A percentile compares a stretch with the other conserved stretches of the same genome.
Evolutionary conservation across 352 stramenopile species (phyloP).

Genomic region (Pythium grandisporangium): DNA sequence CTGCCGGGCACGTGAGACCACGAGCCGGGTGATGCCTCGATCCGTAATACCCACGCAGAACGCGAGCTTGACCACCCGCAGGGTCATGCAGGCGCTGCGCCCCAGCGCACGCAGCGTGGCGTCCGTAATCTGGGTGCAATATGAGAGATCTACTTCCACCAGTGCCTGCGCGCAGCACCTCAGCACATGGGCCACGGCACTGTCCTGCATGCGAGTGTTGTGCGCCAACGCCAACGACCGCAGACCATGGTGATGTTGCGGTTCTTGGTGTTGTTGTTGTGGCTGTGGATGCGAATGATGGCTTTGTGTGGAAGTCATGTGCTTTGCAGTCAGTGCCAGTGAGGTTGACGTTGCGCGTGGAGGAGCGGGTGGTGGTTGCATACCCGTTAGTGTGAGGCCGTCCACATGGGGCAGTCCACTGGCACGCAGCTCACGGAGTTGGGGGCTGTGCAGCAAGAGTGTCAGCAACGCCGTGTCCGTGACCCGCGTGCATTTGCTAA

Average conservation of each 20-base stretch:
- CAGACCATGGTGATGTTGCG: conserved; percentile 14
- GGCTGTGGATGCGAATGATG: no score
- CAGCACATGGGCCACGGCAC: conserved; percentile 32
- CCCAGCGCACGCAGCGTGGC: conserved; percentile 42
- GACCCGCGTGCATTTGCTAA: conserved; percentile 43
- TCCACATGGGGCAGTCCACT: conserved; percentile 35
- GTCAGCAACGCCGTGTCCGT: conserved; percentile 50
- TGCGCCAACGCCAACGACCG: conserved; percentile 23
- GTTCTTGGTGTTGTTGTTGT: no score
- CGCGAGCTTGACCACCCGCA: conserved; percentile 28
- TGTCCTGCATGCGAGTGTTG: conserved; percentile 25
- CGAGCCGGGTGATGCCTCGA: conserved; percentile 33
- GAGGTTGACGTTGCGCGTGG: no score
- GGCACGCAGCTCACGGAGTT: conserved; percentile 9
- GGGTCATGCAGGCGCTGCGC: conserved; percentile 17
- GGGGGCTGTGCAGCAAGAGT: conserved; percentile 36
- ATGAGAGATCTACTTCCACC: conserved; percentile 38
- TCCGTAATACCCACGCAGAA: conserved; percentile 55
- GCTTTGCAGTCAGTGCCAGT: no score
- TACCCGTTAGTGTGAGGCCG: conserved; percentile 43
- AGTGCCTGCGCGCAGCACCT: conserved; percentile 16
- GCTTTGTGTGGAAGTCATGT: no score
- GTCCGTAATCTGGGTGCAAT: conserved; percentile 43
- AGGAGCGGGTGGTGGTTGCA: conserved; percentile 16
- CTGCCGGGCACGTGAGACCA: no score